These are phyloP conservation scores for Nymphaea colorata DNA, from an alignment of 164 flowering plant species.

Conservation along the genomic window DNA sequence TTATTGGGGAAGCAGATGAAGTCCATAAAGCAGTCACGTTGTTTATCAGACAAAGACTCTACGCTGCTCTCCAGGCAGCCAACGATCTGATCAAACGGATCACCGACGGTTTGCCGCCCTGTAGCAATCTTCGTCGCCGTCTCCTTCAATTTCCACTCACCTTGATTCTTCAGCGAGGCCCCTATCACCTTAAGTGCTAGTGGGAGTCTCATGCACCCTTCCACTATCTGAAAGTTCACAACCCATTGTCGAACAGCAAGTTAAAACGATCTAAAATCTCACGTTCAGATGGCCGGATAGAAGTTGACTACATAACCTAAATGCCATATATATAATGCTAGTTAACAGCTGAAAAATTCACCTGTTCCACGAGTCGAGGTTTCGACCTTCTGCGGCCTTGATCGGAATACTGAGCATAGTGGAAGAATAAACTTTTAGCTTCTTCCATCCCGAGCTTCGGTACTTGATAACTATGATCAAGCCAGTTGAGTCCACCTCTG, in stretches of 20 bases:
- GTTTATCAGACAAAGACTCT: constrained; percentile 25
- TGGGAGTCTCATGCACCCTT: constrained; percentile 68
- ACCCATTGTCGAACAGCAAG: too few relatives aligned
- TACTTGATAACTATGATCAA: constrained; percentile 20
- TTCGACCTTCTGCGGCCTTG: background rate
- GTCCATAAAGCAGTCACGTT: constrained; percentile 52
- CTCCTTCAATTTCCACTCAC: constrained; percentile 49
- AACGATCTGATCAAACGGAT: constrained; percentile 46
- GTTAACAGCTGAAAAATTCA: background rate
- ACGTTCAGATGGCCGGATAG: too few relatives aligned
- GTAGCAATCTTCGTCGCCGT: constrained; percentile 40
- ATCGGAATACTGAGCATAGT: background rate
- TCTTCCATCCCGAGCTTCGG: constrained; percentile 38
- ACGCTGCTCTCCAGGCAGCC: constrained; percentile 51
- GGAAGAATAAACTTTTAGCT: background rate
- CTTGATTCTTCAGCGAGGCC: constrained; percentile 48
- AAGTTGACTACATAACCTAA: too few relatives aligned
- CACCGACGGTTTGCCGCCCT: constrained; percentile 5
- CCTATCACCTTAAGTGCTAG: constrained; percentile 84
- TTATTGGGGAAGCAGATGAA: constrained; percentile 46
- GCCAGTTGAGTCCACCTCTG: constrained; percentile 16
- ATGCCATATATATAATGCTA: too few relatives aligned
- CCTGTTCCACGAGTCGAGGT: background rate
- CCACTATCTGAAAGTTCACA: constrained; percentile 35
- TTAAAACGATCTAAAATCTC: too few relatives aligned